These are phyloP conservation scores for Nannochloropsis granulata DNA, from an alignment of 108 stramenopile species.

Conservation along the genomic window DNA sequence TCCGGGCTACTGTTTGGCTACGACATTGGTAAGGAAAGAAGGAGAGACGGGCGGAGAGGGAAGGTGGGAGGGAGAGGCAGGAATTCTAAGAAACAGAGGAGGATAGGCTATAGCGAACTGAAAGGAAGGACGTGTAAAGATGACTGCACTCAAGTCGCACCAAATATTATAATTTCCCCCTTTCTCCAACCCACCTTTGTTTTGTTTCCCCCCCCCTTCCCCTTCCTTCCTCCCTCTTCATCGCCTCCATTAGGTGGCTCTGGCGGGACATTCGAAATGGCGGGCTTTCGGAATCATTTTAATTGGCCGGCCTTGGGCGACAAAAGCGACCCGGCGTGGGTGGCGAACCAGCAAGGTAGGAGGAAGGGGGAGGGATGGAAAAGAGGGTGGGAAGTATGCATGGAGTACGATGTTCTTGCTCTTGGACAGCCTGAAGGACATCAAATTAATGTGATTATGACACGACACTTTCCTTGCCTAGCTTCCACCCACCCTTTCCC, in stretches of 20 bases:
- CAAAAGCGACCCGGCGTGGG: not conserved
- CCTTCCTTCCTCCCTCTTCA: not conserved
- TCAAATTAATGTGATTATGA: no score
- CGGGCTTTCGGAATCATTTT: slow-evolving; percentile 14
- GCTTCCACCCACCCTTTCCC: no score
- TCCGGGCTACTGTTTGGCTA: slow-evolving; percentile 37
- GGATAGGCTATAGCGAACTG: not conserved
- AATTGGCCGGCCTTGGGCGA: not conserved
- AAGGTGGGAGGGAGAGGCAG: not conserved
- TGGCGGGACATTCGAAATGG: slow-evolving; percentile 35
- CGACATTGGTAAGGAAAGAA: slow-evolving; percentile 24
- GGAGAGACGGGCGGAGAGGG: not conserved
- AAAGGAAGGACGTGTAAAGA: not conserved
- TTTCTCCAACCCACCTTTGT: no score
- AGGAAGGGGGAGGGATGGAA: not conserved
- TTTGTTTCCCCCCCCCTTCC: not conserved
- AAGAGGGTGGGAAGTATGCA: no score
- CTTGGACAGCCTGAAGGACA: no score
- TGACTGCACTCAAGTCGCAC: not conserved
- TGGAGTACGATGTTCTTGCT: no score
- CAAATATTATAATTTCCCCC: not conserved
- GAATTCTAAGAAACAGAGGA: not conserved
- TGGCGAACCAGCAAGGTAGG: not conserved
- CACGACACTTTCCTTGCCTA: no score
- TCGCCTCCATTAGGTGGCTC: slow-evolving; percentile 3